Base-by-base conservation (phyloP, 2,329 filamentous ascomycete genomes). In the Phialemoniopsis sp. region DNA sequence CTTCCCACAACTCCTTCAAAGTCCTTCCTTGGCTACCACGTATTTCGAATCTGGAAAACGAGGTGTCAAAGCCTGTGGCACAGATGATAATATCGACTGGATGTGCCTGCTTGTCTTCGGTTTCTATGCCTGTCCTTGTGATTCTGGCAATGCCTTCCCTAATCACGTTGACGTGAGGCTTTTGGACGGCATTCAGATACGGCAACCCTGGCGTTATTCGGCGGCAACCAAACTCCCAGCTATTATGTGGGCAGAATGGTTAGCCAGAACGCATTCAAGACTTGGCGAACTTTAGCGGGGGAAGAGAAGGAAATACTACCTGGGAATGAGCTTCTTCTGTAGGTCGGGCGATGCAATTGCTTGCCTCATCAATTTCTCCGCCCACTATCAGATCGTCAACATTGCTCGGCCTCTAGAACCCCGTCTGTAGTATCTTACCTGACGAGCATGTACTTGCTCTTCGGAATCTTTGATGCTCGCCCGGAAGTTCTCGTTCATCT, bases 91-190 rank as follows among this genome's bases (percentile, higher is more conserved):
- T 43, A 40, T 57, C 54, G 9, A 56, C 34, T 19, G 51, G 37
- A 39, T 61, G 53, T 36, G 49, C 42, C 35, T 42, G 43, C 17
- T 57, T 59, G 38, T 60, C 51, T 8, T 50, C 53, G 26, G 38
- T 42, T 4, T 56, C 43, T 26, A 54, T 45, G 4, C 66, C 64
- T 7, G 55, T 50, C 1, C 49, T 44, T 0, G 56, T 57, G 34
- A 73, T 50, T 32, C 53, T 48, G n/a, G 48, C 42, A 44, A 73
- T 67, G 3, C 49, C 54, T 21, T 62, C 60, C 17, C 58, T 59
- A 21, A 70, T 58, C 7, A 62, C 59, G 13, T 58, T 50, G 4
- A 74, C 67, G 35, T 77, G 74, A 10, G 59, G 54, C 38, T 64
- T 46, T 4, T 56, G 56, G 30, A 73, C 53, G 8, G 62, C 59